These are phyloP conservation scores for Sporothrix dimorphospora DNA, from an alignment of 2,329 filamentous ascomycete genomes.

Conservation along the genomic window DNA sequence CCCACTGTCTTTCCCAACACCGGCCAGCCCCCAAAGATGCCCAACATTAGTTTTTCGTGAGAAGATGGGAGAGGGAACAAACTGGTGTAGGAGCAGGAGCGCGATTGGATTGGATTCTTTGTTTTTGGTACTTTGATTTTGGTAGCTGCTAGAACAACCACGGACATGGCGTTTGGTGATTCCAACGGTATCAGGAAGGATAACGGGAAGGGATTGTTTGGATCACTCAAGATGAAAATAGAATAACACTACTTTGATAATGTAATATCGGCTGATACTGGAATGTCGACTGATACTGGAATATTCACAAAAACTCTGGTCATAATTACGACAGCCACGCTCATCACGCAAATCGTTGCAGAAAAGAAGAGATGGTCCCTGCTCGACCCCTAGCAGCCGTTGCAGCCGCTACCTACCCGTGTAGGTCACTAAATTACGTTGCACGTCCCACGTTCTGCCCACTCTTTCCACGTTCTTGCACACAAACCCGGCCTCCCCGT, in stretches of 20 bases:
- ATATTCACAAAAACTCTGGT: background rate
- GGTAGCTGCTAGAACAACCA: background rate
- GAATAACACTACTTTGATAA: too few species aligned
- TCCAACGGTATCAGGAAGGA: too few species aligned
- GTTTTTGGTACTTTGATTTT: background rate
- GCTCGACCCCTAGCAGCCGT: slow-evolving; percentile 11
- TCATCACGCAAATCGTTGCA: background rate
- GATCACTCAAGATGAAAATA: too few species aligned
- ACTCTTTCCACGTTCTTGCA: background rate
- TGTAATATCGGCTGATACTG: background rate
- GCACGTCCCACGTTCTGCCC: background rate
- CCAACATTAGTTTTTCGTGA: background rate
- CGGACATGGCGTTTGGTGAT: too few species aligned
- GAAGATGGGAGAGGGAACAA: too few species aligned
- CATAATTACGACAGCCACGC: background rate
- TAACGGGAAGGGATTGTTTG: too few species aligned
- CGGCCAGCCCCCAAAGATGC: slow-evolving; percentile 39
- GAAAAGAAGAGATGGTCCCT: background rate
- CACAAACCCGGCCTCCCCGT: background rate
- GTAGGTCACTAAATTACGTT: background rate
- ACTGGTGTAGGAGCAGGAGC: background rate
- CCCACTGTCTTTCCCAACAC: slow-evolving; percentile 55
- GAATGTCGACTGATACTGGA: background rate
- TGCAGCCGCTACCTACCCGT: background rate
- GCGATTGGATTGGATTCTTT: background rate